A percentile compares a stretch with the other conserved stretches of the same genome.
phyloP scores from a whole-genome alignment of 2,329 filamentous ascomycete genomes.

The Fusarium luffae region DNA sequence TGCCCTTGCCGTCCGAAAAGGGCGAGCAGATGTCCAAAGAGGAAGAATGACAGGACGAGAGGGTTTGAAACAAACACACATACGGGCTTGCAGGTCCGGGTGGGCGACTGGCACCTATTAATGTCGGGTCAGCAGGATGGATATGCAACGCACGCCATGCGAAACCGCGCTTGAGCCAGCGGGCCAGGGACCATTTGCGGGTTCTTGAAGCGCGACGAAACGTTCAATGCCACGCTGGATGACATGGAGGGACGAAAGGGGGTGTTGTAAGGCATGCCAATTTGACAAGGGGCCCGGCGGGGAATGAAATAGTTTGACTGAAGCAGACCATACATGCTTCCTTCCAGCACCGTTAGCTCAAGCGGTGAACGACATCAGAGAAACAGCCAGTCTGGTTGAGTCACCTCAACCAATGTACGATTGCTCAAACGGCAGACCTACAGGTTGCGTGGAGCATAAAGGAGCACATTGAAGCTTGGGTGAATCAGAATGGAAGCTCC shows the following conservation, averaged over 20 bases:
- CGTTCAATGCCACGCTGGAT: constrained; percentile 46
- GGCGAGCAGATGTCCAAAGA: constrained; percentile 34
- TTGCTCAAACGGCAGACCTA: background rate
- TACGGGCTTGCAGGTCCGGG: constrained; percentile 32
- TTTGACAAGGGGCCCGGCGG: constrained; percentile 36
- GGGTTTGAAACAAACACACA: constrained; percentile 45
- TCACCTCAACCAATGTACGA: background rate
- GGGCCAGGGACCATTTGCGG: constrained; percentile 38
- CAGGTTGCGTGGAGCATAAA: constrained; percentile 21
- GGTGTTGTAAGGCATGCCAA: constrained; percentile 34
- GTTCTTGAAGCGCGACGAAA: constrained; percentile 39
- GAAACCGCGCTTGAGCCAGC: constrained; percentile 41
- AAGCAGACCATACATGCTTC: constrained; percentile 34
- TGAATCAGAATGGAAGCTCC: constrained; percentile 1
- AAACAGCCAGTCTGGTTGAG: constrained; percentile 11
- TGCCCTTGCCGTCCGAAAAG: constrained; percentile 42
- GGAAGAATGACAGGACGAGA: constrained; percentile 33
- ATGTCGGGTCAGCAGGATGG: constrained; percentile 43
- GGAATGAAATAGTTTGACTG: constrained; percentile 32
- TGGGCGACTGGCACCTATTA: constrained; percentile 46
- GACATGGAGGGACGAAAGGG: constrained; percentile 44
- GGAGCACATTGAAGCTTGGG: background rate
- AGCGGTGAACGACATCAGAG: constrained; percentile 35
- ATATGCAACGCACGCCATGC: constrained; percentile 42
- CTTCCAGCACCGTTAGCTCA: constrained; percentile 32